Evolutionary conservation across 768 basidiomycete genomes (phyloP), one percentile per base, ranked within the genome.

Genomic region (Trametes punicea): DNA sequence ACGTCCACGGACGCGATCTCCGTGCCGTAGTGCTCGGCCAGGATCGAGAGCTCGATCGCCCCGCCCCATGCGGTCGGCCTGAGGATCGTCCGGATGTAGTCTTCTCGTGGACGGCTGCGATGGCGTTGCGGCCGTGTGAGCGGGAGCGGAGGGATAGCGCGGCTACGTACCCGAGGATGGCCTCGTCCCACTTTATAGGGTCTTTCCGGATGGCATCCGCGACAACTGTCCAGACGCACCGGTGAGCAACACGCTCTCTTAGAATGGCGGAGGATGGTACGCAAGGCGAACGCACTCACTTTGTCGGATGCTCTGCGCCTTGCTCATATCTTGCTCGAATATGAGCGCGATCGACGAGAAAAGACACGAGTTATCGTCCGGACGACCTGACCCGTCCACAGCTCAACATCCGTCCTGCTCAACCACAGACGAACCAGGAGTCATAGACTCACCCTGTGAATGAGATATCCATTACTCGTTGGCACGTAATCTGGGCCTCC

Each of bases 321-420:
- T 85, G n/a, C 77, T 70, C 11, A 88, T 85, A 55, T 83, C 84
- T 64, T 95, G 93, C 66, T 88, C 84, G 64, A 98, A 95, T 1
- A 96, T 75, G 38, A 96, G 74, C 15, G 90, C 91, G 41, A 92
- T 76, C 2, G 93, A 85, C 3, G 88, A 88, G 74, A 98, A 98
- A 27, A 98, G 75, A 70, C 96, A 98, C 1, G 93, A 90, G 65
- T 98, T 98, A 72, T 98, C 96, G 65, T 98, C 96, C n/a, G 94
- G 16, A 96, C 92, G 52, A 93, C 78, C 83, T 90, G 60, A 33
- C 59, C 42, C 30, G 59, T 31, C 21, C 23, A 4, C 29, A 36
- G 46, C 44, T 13, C 11, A n/a, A n/a, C n/a, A n/a, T n/a, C n/a
- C n/a, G n/a, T n/a, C n/a, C n/a, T n/a, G n/a, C n/a, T n/a, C n/a